Base-by-base conservation (phyloP, 441 rosid genomes). In the Pelargonium exstipulatum region DNA sequence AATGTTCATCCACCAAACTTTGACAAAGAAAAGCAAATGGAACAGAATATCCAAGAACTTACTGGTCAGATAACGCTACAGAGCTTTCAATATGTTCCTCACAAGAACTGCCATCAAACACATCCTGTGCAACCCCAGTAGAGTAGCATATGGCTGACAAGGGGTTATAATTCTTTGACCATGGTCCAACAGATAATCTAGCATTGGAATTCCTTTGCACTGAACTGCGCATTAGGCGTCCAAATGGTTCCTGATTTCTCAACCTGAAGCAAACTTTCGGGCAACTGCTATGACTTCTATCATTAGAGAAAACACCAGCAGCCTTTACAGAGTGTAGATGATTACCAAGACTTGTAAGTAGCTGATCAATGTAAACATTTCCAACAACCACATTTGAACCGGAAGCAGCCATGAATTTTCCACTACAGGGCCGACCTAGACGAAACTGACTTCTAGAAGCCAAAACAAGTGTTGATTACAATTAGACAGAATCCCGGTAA, bases 51-150 rank as follows among this genome's bases (percentile, higher is more conserved):
- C 46, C 69, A 74, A 65, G 57, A 60, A 84, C 89, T 12, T 81
- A 84, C 99, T 74, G 85, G 69, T 79, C 79, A 55, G 86, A 76
- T 46, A 82, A 68, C 77, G 75, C 42, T 26, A 78, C 70, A 49
- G 89, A 84, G 66, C 67, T 76, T 5, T 68, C 76, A 45, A 80
- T 45, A 55, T 73, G 82, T 9, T 86, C 82, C 53, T 90, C 90
- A 2, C 35, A 72, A 37, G 89, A 80, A 74, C 68, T 79, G 14
- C 86, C 86, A 37, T 86, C 88, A 10, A 85, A 76, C 66, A 89
- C 73, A 71, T 88, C 88, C 62, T 77, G 90, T 79, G 86, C 91
- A 8, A 91, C 82, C 69, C 86, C 77, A 17, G 82, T 58, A 42
- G 90, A 83, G 70, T 69, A 79, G 67, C 87, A 81, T 13, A 66